Base-by-base conservation (phyloP, 352 stramenopile genomes). In the Globisporangium cederbergense region DNA sequence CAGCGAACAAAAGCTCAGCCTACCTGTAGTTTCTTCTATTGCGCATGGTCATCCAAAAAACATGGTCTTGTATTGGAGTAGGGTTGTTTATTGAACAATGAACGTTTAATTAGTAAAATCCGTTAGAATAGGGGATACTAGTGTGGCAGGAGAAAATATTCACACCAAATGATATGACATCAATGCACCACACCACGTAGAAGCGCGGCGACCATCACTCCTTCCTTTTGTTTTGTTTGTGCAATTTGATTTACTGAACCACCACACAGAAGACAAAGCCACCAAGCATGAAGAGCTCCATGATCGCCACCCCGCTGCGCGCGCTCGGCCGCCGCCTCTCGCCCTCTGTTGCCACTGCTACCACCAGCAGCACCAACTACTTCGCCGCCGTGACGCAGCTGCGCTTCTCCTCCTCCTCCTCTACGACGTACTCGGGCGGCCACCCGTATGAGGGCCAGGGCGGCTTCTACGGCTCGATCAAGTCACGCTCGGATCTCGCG, bases 401-500 rank as follows among this genome's bases (percentile, higher is more conserved):
- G 52, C 32, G 52, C 32, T 45, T 58, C 32, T 43, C 30, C 8
- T 55, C 52, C 13, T 58, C 51, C 28, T 55, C 52, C 13, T 75
- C 90, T 52, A 94, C 85, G 57, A 96, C 87, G 55, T 97, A 97
- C 73, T 94, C 83, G 20, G 90, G 88, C 58, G 90, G 90, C 45
- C 90, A 97, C 71, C 82, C 90, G 16, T 90, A 73, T 49, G 87
- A 96, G 67, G 90, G 90, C 45, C 90, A 97, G 66, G 90, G 90
- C 47, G 91, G 91, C 55, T 97, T 94, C 73, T 97, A 97, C 71
- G 91, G 88, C 55, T 89, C 85, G 30, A 78, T 88, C 62, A 91
- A 92, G 66, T 82, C 85, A 67, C 83, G 85, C 51, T 91, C 85
- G 8, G 83, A 94, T 60, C 70, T 77, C 62, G 66, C 70, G 54